These are phyloP conservation scores for Amphicarpaea edgeworthii DNA, from an alignment of 306 rosid species.

Conservation along the genomic window DNA sequence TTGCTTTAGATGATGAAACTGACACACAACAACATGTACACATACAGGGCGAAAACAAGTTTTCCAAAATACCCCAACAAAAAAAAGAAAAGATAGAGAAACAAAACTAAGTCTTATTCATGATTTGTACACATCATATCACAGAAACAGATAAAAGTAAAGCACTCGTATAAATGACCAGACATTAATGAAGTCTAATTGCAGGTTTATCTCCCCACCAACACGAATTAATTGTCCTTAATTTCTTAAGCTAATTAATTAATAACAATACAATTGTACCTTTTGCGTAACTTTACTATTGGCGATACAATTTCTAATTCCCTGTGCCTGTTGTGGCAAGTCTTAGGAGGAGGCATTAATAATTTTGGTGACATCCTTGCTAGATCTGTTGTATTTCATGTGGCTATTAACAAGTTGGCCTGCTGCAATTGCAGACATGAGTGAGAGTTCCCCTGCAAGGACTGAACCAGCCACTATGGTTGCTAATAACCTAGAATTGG, in stretches of 20 bases:
- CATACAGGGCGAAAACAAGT: not conserved
- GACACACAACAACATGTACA: slow-evolving; percentile 13
- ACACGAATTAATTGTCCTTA: slow-evolving; percentile 13
- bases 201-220: slow-evolving; percentile 33
- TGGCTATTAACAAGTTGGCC: slow-evolving; percentile 94
- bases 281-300: not conserved
- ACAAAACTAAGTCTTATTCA: slow-evolving; percentile 31
- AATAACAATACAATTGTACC: not conserved
- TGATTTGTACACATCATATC: slow-evolving; percentile 41
- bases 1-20: slow-evolving; percentile 8
- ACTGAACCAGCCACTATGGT: slow-evolving; percentile 85
- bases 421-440: slow-evolving; percentile 91
- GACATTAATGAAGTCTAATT: slow-evolving; percentile 15
- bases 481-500: slow-evolving; percentile 78
- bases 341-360: too few species aligned
- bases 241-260: slow-evolving; percentile 15
- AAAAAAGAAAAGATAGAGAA: not conserved
- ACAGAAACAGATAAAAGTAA: slow-evolving; percentile 26
- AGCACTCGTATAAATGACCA: slow-evolving; percentile 19
- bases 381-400: slow-evolving; percentile 95
- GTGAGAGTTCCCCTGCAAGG: slow-evolving; percentile 92
- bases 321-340: not conserved
- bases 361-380: slow-evolving; percentile 58
- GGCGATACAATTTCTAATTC: not conserved
- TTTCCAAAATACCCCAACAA: not conserved